Evolutionary conservation across 2,329 filamentous ascomycete species (phyloP).

Genomic region (Cercospora sp.): DNA sequence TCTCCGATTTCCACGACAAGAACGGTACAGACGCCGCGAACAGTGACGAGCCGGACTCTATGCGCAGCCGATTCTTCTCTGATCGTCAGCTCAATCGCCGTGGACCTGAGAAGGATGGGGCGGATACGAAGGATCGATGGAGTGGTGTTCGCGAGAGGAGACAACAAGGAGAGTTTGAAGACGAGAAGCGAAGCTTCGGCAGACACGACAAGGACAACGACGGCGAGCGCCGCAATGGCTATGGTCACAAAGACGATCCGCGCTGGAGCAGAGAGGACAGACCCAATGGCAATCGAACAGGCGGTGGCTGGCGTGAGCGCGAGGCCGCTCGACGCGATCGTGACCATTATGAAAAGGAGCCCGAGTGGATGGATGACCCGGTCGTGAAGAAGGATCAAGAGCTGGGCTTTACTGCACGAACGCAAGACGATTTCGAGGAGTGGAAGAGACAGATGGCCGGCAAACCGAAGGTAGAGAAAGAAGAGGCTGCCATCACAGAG

Average conservation of each 20-base stretch:
- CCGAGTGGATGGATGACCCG: slow-evolving; percentile 77
- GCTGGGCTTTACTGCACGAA: slow-evolving; percentile 53
- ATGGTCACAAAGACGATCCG: slow-evolving; percentile 70
- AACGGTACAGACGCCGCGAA: slow-evolving; percentile 37
- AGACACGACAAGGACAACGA: slow-evolving; percentile 45
- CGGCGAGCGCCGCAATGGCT: slow-evolving; percentile 63
- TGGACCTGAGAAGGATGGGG: slow-evolving; percentile 39
- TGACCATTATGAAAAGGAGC: slow-evolving; percentile 69
- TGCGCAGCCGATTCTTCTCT: slow-evolving; percentile 44
- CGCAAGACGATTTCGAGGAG: slow-evolving; percentile 87
- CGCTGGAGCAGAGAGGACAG: slow-evolving; percentile 51
- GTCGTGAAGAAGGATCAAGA: slow-evolving; percentile 61
- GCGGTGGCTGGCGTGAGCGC: slow-evolving; percentile 60
- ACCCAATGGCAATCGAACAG: slow-evolving; percentile 45
- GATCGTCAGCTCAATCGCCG: slow-evolving; percentile 47
- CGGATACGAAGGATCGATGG: slow-evolving; percentile 68
- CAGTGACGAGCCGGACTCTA: slow-evolving; percentile 41
- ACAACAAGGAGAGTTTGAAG: slow-evolving; percentile 23
- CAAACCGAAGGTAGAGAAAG: slow-evolving; percentile 41
- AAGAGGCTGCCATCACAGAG: slow-evolving; percentile 20
- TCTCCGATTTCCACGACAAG: slow-evolving; percentile 35
- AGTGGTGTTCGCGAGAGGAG: slow-evolving; percentile 69
- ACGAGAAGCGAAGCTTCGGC: slow-evolving; percentile 58
- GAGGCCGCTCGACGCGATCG: slow-evolving; percentile 38
- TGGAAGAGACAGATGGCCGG: slow-evolving; percentile 86